These are phyloP conservation scores for Penicillium sp. DNA, from an alignment of 2,329 filamentous ascomycete species.

Conservation along the genomic window DNA sequence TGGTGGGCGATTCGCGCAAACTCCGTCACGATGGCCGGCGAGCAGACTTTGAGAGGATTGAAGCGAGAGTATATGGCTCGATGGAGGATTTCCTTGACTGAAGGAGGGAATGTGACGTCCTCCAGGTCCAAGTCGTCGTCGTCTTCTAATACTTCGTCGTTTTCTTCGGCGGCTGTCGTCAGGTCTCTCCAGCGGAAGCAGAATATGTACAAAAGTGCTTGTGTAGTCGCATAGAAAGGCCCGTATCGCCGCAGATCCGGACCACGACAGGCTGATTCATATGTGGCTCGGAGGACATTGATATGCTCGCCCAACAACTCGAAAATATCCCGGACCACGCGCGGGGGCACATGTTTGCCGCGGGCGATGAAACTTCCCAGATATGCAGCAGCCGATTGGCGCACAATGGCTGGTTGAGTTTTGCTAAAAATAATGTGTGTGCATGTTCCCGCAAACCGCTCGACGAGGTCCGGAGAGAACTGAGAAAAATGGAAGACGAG, in stretches of 20 bases:
- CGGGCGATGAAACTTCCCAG: slow-evolving; percentile 91
- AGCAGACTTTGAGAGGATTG: slow-evolving; percentile 93
- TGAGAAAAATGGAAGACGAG: slow-evolving; percentile 95
- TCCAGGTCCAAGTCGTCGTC: slow-evolving; percentile 51
- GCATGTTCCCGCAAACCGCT: slow-evolving; percentile 76
- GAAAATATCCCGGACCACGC: slow-evolving; percentile 78
- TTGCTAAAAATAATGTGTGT: slow-evolving; percentile 70
- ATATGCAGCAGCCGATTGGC: slow-evolving; percentile 85
- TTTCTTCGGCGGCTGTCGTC: slow-evolving; percentile 54
- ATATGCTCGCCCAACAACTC: slow-evolving; percentile 73
- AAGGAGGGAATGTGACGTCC: slow-evolving; percentile 73
- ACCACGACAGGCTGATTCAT: slow-evolving; percentile 71
- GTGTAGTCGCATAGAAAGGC: slow-evolving; percentile 82
- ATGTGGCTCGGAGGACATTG: slow-evolving; percentile 66
- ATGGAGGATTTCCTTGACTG: slow-evolving; percentile 68
- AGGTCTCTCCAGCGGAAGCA: slow-evolving; percentile 98
- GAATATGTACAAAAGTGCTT: slow-evolving; percentile 89
- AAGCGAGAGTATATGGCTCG: slow-evolving; percentile 80
- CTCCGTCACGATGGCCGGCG: slow-evolving; percentile 81
- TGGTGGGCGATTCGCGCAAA: slow-evolving; percentile 86
- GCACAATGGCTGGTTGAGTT: slow-evolving; percentile 63
- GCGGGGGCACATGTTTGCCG: slow-evolving; percentile 72
- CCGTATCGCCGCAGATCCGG: slow-evolving; percentile 81
- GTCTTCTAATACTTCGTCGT: slow-evolving; percentile 44
- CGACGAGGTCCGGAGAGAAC: slow-evolving; percentile 69